Conservation (phyloP, 345 rosid genomes). For the Camelina sativa region DNA sequence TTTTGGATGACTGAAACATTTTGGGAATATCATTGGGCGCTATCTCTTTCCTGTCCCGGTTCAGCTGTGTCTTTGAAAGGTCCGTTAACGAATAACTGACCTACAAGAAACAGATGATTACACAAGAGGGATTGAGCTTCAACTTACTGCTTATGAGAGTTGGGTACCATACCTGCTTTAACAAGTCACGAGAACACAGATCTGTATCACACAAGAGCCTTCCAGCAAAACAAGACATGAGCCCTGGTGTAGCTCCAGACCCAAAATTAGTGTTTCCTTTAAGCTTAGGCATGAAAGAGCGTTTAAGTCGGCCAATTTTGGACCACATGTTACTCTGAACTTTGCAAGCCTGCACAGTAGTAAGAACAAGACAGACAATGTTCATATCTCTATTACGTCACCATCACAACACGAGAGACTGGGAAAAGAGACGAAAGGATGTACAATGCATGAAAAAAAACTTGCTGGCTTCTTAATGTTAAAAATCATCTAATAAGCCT, state of each 20-base stretch:
- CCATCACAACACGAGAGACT: conserved; percentile 5
- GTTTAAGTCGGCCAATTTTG: conserved; percentile 96
- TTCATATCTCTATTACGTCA: conserved; percentile 17
- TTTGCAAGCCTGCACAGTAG: conserved; percentile 69
- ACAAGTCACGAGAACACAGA: conserved; percentile 84
- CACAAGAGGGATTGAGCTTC: conserved; percentile 39
- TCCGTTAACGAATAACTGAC: conserved; percentile 97
- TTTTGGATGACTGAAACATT: conserved; percentile 82
- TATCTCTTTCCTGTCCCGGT: conserved; percentile 87
- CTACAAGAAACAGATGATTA: conserved; percentile 54
- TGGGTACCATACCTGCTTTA: conserved; percentile 71
- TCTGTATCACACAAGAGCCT: conserved; percentile 93
- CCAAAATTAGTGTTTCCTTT: conserved; percentile 78
- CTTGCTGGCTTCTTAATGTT: not conserved
- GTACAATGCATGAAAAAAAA: conserved; percentile 5
- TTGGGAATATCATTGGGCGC: conserved; percentile 71
- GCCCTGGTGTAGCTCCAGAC: conserved; percentile 92
- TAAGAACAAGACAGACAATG: conserved; percentile 5
- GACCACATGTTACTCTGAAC: conserved; percentile 96
- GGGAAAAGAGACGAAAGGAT: conserved; percentile 17
- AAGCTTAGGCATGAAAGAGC: conserved; percentile 91
- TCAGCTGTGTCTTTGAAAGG: conserved; percentile 87
- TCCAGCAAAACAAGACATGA: conserved; percentile 95
- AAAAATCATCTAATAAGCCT: conserved; percentile 4
- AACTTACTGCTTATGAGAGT: conserved; percentile 22